These are phyloP conservation scores for Catunica adiposa DNA, from an alignment of 2,329 filamentous ascomycete genomes.

Conservation along the genomic window DNA sequence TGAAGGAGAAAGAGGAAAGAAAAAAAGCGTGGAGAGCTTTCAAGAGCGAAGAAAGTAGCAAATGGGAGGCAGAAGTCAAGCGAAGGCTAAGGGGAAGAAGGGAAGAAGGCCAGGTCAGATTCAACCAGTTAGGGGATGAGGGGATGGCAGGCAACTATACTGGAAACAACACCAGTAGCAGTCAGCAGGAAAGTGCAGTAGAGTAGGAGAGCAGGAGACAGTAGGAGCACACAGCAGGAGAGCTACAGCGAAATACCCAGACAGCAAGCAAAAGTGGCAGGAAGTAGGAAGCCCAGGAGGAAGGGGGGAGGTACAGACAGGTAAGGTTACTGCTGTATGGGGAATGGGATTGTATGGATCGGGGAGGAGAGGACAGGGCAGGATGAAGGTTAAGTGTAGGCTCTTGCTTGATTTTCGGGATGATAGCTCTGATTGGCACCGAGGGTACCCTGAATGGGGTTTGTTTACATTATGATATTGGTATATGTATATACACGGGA, in stretches of 20 bases:
- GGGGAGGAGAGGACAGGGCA: constrained; percentile 1
- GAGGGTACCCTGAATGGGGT: background rate
- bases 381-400: background rate
- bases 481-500: too few relatives aligned
- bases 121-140: constrained; percentile 9
- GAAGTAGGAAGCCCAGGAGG: background rate
- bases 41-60: constrained; percentile 18
- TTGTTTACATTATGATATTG: background rate
- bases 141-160: background rate
- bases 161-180: background rate
- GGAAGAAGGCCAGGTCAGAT: constrained; percentile 8
- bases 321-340: constrained; percentile 4
- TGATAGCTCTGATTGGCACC: background rate
- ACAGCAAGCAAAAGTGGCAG: background rate
- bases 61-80: constrained; percentile 14
- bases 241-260: background rate
- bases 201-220: constrained; percentile 2
- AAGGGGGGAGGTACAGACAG: background rate
- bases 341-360: background rate
- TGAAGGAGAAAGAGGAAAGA: constrained; percentile 10
- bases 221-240: background rate
- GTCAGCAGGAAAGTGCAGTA: background rate
- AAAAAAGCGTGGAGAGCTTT: constrained; percentile 22
- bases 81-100: constrained; percentile 9
- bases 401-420: background rate